Evolutionary conservation across 495 filamentous ascomycete genomes (phyloP).

Genomic region (Trichoderma asperelloides): DNA sequence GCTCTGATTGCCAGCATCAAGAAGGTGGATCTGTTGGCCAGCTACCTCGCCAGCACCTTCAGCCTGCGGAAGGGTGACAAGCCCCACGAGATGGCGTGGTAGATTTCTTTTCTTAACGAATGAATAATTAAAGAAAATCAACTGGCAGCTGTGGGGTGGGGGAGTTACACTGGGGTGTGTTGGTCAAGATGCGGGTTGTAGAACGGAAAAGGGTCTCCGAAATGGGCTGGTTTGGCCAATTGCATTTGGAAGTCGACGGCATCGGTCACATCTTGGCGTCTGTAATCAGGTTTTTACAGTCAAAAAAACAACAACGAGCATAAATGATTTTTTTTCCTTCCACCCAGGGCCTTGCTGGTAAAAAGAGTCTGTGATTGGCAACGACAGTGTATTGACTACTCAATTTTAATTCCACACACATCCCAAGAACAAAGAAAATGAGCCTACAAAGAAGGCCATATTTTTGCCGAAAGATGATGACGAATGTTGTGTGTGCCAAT

Average conservation of each 20-base stretch:
- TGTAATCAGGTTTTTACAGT: slow-evolving; percentile 50
- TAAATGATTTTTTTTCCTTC: slow-evolving; percentile 18
- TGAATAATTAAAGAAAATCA: neutral
- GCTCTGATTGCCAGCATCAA: slow-evolving; percentile 83
- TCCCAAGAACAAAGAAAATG: too few species aligned
- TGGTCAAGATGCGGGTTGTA: slow-evolving; percentile 18
- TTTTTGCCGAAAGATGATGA: neutral
- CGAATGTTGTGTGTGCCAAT: neutral
- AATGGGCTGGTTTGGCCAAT: slow-evolving; percentile 43
- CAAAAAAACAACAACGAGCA: slow-evolving; percentile 39
- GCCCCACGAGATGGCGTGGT: slow-evolving; percentile 97
- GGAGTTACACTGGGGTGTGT: slow-evolving; percentile 16
- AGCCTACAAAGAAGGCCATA: neutral
- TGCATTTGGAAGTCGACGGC: slow-evolving; percentile 49
- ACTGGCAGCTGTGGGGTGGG: neutral
- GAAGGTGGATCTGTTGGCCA: slow-evolving; percentile 82
- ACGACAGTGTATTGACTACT: neutral
- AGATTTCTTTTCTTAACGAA: slow-evolving; percentile 23
- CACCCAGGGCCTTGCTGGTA: neutral
- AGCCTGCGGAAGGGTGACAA: slow-evolving; percentile 95
- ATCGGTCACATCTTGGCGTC: slow-evolving; percentile 50
- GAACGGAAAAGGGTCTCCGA: slow-evolving; percentile 33
- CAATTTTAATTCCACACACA: neutral
- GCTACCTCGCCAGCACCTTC: slow-evolving; percentile 87
- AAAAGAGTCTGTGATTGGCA: neutral